A percentile compares a stretch with the other conserved stretches of the same genome.
These are phyloP conservation scores for Fusarium nygamai DNA, from an alignment of 2,329 filamentous ascomycete species.

Conservation along the genomic window DNA sequence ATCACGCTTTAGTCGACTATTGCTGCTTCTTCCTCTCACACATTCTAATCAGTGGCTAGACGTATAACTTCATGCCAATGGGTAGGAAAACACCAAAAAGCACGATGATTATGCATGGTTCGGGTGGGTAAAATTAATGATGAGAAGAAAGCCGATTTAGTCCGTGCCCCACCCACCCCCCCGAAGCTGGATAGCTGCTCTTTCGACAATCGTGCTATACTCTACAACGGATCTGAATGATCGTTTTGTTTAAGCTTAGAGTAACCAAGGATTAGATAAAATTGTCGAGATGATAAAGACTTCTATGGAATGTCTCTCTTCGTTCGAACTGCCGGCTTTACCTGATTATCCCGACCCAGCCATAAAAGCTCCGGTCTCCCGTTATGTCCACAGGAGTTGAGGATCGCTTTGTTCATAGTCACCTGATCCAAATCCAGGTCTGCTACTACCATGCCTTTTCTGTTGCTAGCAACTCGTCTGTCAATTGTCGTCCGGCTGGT, in stretches of 20 bases:
- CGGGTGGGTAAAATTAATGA: not conserved
- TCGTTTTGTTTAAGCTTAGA: not conserved
- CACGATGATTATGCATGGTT: not conserved
- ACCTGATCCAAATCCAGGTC: not conserved
- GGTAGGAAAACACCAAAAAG: not conserved
- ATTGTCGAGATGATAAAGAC: not conserved
- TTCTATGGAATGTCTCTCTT: not conserved
- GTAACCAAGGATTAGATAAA: not conserved
- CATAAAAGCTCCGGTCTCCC: not conserved
- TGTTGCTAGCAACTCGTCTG: not conserved
- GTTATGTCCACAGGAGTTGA: not conserved
- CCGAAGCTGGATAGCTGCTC: not conserved
- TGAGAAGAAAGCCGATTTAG: not conserved
- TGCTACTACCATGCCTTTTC: not conserved
- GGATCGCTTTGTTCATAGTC: not conserved
- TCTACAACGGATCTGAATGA: not conserved
- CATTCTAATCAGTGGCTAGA: not conserved
- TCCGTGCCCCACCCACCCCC: accelerated
- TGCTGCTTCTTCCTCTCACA: accelerated
- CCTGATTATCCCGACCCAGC: not conserved
- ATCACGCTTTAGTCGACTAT: accelerated
- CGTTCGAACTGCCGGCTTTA: not conserved
- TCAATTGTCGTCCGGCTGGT: not conserved
- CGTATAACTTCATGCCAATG: not conserved
- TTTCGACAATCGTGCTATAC: not conserved